phyloP scores from a whole-genome alignment of 768 basidiomycete genomes.

The Leccinum rimulosum region DNA sequence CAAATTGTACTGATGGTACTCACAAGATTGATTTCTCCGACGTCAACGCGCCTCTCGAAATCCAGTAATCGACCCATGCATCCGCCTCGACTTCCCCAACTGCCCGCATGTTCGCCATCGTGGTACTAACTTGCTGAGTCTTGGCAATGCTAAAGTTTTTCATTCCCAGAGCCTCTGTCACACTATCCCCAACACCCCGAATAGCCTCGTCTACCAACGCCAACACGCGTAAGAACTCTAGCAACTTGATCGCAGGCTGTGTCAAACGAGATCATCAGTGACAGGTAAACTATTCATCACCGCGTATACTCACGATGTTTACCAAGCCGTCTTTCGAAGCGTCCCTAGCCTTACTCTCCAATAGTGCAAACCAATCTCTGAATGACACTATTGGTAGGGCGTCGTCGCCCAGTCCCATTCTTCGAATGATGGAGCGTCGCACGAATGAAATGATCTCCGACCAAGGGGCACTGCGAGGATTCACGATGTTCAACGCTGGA shows the following conservation, averaged over 20 bases:
- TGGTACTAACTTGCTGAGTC: background rate
- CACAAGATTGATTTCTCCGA: too few species aligned
- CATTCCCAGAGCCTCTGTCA: too few species aligned
- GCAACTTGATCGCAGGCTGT: slow-evolving; percentile 34
- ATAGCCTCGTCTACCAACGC: too few species aligned
- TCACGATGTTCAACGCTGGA: slow-evolving; percentile 36
- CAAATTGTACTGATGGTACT: too few species aligned
- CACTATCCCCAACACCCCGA: too few species aligned
- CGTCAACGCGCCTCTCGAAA: slow-evolving; percentile 12
- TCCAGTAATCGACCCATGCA: slow-evolving; percentile 28
- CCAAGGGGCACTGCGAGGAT: slow-evolving; percentile 38
- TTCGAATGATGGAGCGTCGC: background rate
- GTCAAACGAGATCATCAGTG: background rate
- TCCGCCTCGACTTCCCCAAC: slow-evolving; percentile 24
- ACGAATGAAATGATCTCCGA: slow-evolving; percentile 22
- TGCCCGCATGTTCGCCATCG: slow-evolving; percentile 26
- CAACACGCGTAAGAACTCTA: too few species aligned
- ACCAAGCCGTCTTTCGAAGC: slow-evolving; percentile 27
- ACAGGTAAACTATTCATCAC: background rate
- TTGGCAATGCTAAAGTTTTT: too few species aligned
- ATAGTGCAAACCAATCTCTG: slow-evolving; percentile 32
- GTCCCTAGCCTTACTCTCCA: slow-evolving; percentile 22
- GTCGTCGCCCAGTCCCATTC: background rate
- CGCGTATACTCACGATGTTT: slow-evolving; percentile 29
- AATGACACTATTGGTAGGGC: slow-evolving; percentile 33